Evolutionary conservation across 2,329 filamentous ascomycete species (phyloP).

Genomic region (Rhexocercosporidium sp.): DNA sequence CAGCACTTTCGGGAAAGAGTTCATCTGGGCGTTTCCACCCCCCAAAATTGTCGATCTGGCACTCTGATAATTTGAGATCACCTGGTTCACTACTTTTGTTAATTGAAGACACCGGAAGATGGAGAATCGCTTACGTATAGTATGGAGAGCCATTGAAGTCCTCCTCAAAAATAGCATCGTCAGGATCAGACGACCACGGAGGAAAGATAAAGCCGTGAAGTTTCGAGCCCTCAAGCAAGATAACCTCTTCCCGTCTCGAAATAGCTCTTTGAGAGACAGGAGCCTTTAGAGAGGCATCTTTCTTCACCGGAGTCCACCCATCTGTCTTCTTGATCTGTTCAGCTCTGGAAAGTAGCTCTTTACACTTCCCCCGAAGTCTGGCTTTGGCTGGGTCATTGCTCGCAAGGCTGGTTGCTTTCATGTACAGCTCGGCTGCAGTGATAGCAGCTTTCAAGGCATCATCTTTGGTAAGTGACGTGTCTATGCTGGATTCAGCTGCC

Average conservation of each 20-base stretch:
- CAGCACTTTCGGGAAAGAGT: constrained; percentile 35
- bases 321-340: constrained; percentile 71
- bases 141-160: constrained; percentile 49
- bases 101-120: constrained; percentile 19
- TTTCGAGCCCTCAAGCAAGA: constrained; percentile 77
- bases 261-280: constrained; percentile 61
- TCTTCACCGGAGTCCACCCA: constrained; percentile 30
- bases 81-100: constrained; percentile 65
- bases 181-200: constrained; percentile 75
- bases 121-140: constrained; percentile 63
- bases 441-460: constrained; percentile 79
- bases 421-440: constrained; percentile 78
- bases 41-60: constrained; percentile 77
- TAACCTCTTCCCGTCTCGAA: constrained; percentile 74
- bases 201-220: constrained; percentile 85
- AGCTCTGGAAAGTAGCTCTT: constrained; percentile 71
- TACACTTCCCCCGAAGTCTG: constrained; percentile 71
- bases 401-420: constrained; percentile 72
- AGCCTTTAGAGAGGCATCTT: constrained; percentile 39
- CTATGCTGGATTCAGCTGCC: constrained; percentile 59
- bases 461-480: constrained; percentile 55
- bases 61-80: constrained; percentile 72
- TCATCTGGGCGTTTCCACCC: constrained; percentile 82
- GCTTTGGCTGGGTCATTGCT: constrained; percentile 65
- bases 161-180: constrained; percentile 64